A percentile compares a stretch with the other conserved stretches of the same genome.
These are phyloP conservation scores for Musa beccarii DNA, from an alignment of 176 grass and related monocot genomes.

Conservation along the genomic window DNA sequence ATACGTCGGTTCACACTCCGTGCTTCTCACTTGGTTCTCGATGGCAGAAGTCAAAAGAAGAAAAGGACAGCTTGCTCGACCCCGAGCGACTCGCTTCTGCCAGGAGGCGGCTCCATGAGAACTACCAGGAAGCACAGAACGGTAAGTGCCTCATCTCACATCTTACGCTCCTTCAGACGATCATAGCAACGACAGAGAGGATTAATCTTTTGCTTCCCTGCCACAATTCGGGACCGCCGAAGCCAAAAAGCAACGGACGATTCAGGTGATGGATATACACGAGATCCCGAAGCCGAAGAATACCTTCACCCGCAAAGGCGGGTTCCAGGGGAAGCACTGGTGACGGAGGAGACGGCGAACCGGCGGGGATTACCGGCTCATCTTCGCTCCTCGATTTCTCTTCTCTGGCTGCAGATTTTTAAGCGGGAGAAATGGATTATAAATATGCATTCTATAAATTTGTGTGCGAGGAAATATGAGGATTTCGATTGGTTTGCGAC, in stretches of 20 bases:
- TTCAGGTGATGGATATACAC: slow-evolving; percentile 66
- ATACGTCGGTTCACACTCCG: no score
- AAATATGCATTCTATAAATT: no score
- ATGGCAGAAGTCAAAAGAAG: slow-evolving; percentile 28
- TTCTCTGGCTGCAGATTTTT: no score
- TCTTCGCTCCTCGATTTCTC: no score
- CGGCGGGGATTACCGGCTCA: no score
- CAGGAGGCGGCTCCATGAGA: slow-evolving; percentile 64
- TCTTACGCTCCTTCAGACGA: no score
- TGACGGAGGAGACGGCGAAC: slow-evolving; percentile 6
- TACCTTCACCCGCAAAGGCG: slow-evolving; percentile 37
- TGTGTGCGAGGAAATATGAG: no score
- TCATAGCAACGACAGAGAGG: no score
- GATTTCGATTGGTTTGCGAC: no score
- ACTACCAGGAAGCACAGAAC: slow-evolving; percentile 70
- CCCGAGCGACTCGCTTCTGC: slow-evolving; percentile 42
- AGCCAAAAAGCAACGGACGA: slow-evolving; percentile 70
- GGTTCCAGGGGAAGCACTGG: slow-evolving; percentile 36
- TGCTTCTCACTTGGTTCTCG: no score
- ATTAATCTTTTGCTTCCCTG: not conserved
- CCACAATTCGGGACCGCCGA: not conserved
- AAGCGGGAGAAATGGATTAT: no score
- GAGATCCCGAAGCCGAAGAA: slow-evolving; percentile 60
- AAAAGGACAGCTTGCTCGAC: slow-evolving; percentile 32
- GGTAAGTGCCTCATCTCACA: slow-evolving; percentile 15